Base-by-base conservation (phyloP, 108 stramenopile species). In the Cyclotella sp. region DNA sequence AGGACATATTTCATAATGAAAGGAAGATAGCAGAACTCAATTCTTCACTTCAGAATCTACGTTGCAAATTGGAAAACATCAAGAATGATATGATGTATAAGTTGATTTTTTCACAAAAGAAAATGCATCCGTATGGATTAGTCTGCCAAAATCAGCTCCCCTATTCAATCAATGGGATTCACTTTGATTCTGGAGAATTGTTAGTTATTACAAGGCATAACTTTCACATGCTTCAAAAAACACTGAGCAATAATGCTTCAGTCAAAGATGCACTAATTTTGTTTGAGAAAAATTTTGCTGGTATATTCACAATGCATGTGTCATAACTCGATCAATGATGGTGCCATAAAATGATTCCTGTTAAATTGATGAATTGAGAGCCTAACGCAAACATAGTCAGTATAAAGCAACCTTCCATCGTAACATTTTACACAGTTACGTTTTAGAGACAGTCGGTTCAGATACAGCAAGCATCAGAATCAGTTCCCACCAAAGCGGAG, bases 121-220 rank as follows among this genome's bases (percentile, higher is more conserved):
- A 73, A 63, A 28, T 80, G 59, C 79, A 80, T 29, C 72, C 66
- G 28, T 80, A 73, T 69, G 58, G 73, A 24, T 41, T 68, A 27
- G 40, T 68, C 8, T 63, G 72, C 27, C 72, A 80, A 53, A 22
- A 73, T 42, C 65, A 57, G 29, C 59, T 80, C n/a, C 72, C 79
- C 4, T 80, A 80, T 54, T 72, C 79, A 28, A 73, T 80, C 14
- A 65, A 80, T 57, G 72, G 67, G 9, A 73, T 80, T 26, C 34
- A 61, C 34, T 61, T 34, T 34, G 30, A 61, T 0, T 13, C 0
- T 39, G 60, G 34, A 14, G 12, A 39, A 30, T 61, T 61, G 14
- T 21, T 61, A 13, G 14, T 39, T 1, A 10, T 61, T 13, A 61
- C 60, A 61, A 61, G 60, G 19, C 60, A 30, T 61, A 61, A 3